These are phyloP conservation scores for Sphenostylis stenocarpa DNA, from an alignment of 306 rosid species.

Conservation along the genomic window DNA sequence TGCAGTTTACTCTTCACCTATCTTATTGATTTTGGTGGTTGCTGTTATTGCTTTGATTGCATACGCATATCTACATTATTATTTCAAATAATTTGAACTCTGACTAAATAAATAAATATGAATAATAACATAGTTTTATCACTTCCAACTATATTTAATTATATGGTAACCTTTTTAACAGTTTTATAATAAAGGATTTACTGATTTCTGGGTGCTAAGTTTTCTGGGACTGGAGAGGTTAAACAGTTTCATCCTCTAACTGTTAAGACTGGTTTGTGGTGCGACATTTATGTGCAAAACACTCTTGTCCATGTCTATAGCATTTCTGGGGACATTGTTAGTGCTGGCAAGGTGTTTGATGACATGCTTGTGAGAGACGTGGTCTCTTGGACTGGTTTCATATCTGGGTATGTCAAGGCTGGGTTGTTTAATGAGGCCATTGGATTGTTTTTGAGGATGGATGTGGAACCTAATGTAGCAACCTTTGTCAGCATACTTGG, in stretches of 20 bases:
- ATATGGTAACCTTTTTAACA: no score
- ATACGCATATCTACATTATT: no score
- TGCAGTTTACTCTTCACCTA: no score
- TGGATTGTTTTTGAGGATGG: constrained; percentile 45
- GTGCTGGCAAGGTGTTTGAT: constrained; percentile 66
- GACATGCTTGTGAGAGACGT: constrained; percentile 77
- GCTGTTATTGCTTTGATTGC: no score
- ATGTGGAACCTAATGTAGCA: constrained; percentile 68
- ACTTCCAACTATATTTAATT: no score
- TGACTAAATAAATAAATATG: no score
- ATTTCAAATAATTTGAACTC: no score
- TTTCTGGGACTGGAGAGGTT: constrained; percentile 57
- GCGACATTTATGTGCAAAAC: constrained; percentile 64
- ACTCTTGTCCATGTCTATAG: constrained; percentile 55
- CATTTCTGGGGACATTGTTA: constrained; percentile 52
- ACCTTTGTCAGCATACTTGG: constrained; percentile 61
- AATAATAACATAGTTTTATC: no score
- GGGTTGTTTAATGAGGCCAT: constrained; percentile 57
- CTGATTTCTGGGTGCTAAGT: no score
- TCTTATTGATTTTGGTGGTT: no score
- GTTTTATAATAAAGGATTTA: no score
- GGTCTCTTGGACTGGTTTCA: constrained; percentile 80
- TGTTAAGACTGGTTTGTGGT: constrained; percentile 49
- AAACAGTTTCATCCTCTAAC: constrained; percentile 59
- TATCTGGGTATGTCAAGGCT: constrained; percentile 62